Evolutionary conservation across 352 stramenopile species (phyloP).

Genomic region (Phytophthora sp.): DNA sequence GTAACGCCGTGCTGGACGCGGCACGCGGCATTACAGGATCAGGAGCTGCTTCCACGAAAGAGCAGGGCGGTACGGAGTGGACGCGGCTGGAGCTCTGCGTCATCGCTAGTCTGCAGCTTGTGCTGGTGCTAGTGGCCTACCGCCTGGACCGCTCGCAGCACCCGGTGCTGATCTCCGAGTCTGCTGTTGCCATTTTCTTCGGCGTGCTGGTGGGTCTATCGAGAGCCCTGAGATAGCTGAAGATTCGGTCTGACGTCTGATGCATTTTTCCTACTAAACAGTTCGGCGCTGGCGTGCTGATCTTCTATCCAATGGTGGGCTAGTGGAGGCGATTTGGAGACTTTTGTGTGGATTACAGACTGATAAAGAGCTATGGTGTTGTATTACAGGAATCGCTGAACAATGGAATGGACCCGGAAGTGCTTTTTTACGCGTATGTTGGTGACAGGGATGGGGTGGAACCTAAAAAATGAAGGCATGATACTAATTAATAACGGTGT

Average conservation of each 20-base stretch:
- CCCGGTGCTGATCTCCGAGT: slow-evolving; percentile 81
- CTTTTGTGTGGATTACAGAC: neutral
- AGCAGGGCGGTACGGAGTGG: slow-evolving; percentile 57
- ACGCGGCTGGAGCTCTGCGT: slow-evolving; percentile 77
- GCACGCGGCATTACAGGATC: slow-evolving; percentile 34
- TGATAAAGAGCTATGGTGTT: slow-evolving; percentile 11
- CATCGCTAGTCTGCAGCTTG: slow-evolving; percentile 82
- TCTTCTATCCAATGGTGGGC: slow-evolving; percentile 78
- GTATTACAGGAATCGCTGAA: slow-evolving; percentile 70
- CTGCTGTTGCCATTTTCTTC: slow-evolving; percentile 83
- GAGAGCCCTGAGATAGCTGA: slow-evolving; percentile 1
- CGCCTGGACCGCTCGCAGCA: slow-evolving; percentile 72
- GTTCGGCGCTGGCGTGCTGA: slow-evolving; percentile 79
- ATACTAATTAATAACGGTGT: slow-evolving; percentile 6
- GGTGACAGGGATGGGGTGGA: neutral
- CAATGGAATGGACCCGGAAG: slow-evolving; percentile 82
- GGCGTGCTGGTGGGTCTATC: slow-evolving; percentile 70
- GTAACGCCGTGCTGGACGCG: slow-evolving; percentile 44
- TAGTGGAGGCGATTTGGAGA: neutral
- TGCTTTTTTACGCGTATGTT: slow-evolving; percentile 84
- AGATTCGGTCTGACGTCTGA: slow-evolving; percentile 19
- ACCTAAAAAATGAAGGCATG: neutral
- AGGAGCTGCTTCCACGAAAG: slow-evolving; percentile 23
- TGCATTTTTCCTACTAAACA: slow-evolving; percentile 24
- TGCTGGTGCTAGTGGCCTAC: slow-evolving; percentile 83